Conservation (phyloP, 2,329 filamentous ascomycete species). For the Byssochlamys sp. region DNA sequence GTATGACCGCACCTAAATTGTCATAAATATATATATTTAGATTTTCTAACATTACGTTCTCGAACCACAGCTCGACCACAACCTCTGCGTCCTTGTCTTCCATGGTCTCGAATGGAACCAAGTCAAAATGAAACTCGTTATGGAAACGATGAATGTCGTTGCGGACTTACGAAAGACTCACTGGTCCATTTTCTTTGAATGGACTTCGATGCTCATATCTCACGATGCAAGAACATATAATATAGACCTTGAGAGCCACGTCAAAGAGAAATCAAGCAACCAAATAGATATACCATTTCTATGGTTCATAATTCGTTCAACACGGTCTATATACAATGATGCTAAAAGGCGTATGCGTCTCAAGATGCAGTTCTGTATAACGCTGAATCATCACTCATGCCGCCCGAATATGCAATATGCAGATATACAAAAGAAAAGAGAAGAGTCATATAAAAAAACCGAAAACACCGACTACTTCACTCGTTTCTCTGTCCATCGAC, state of each 20-base stretch:
- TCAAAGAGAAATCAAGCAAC: neutral
- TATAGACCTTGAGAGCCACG: neutral
- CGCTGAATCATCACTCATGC: neutral
- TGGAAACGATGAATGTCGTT: too few species aligned
- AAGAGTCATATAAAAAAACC: neutral
- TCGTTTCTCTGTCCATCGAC: constrained; percentile 3
- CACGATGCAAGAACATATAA: neutral
- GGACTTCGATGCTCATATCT: neutral
- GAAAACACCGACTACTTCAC: neutral
- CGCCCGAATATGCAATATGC: neutral
- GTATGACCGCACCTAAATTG: too few species aligned
- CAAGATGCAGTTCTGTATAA: neutral
- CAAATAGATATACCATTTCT: neutral
- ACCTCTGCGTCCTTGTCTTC: too few species aligned
- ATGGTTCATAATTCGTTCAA: neutral
- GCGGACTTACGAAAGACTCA: too few species aligned
- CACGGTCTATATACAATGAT: neutral
- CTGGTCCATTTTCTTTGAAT: too few species aligned
- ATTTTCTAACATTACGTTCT: too few species aligned
- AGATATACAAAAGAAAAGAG: neutral
- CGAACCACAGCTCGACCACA: too few species aligned
- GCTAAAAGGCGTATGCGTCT: neutral
- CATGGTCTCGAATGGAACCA: too few species aligned
- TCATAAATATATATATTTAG: too few species aligned
- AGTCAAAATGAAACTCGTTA: too few species aligned